Evolutionary conservation across 352 stramenopile genomes (phyloP).

Genomic region (Elongisporangium senticosum): DNA sequence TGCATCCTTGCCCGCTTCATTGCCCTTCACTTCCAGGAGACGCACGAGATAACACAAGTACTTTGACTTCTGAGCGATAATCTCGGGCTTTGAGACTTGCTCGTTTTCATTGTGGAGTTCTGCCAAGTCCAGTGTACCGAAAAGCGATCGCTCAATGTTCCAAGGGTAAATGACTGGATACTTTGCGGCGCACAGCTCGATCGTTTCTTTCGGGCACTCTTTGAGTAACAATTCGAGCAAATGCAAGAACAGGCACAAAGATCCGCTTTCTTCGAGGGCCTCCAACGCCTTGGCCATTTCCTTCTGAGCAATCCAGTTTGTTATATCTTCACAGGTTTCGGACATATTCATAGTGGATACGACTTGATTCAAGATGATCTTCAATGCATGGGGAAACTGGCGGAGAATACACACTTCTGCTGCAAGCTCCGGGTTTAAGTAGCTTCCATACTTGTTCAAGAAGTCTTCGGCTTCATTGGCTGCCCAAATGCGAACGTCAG

Average conservation of each 20-base stretch:
- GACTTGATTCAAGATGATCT: constrained; percentile 68
- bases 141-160: constrained; percentile 78
- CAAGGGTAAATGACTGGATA: constrained; percentile 71
- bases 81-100: constrained; percentile 28
- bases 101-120: constrained; percentile 20
- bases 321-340: constrained; percentile 66
- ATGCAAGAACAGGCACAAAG: constrained; percentile 71
- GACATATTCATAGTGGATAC: constrained; percentile 79
- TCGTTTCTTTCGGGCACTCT: constrained; percentile 60
- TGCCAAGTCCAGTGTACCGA: constrained; percentile 46
- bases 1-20: constrained; percentile 35
- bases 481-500: constrained; percentile 16
- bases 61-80: constrained; percentile 45
- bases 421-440: constrained; percentile 78
- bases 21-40: constrained; percentile 43
- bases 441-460: constrained; percentile 76
- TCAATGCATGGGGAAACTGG: constrained; percentile 55
- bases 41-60: constrained; percentile 72
- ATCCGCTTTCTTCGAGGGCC: constrained; percentile 45
- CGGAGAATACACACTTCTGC: constrained; percentile 74
- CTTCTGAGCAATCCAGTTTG: constrained; percentile 73
- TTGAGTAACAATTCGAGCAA: constrained; percentile 78
- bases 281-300: constrained; percentile 39
- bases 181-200: constrained; percentile 65
- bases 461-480: constrained; percentile 59